These are phyloP conservation scores for Eremochloa ophiuroides DNA, from an alignment of 176 grass and related monocot genomes.

Conservation along the genomic window DNA sequence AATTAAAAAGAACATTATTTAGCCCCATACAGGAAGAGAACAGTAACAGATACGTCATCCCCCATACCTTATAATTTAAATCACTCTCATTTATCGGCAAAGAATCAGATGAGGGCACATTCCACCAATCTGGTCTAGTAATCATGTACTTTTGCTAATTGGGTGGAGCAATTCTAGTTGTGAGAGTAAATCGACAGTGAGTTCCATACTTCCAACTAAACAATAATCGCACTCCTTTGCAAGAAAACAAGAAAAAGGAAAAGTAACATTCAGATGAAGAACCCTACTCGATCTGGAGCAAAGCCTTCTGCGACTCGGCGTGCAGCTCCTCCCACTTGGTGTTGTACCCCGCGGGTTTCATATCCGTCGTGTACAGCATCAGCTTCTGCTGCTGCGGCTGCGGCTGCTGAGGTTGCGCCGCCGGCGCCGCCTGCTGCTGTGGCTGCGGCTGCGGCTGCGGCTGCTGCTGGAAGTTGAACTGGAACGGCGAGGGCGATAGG, in stretches of 20 bases:
- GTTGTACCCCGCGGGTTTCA: constrained; percentile 61
- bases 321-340: constrained; percentile 85
- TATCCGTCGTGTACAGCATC: constrained; percentile 56
- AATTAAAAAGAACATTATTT: background rate
- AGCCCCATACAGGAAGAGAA: background rate
- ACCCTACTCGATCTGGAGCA: constrained; percentile 80
- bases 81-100: background rate
- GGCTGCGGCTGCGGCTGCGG: constrained; percentile 1
- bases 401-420: constrained; percentile 11
- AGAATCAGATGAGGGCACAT: background rate
- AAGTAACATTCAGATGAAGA: background rate
- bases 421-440: constrained; percentile 26
- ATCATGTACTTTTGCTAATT: background rate
- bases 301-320: constrained; percentile 68
- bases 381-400: constrained; percentile 43
- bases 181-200: background rate
- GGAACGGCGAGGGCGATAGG: constrained; percentile 38
- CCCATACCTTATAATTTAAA: background rate
- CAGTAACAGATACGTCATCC: background rate
- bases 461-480: constrained; percentile 54
- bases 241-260: background rate
- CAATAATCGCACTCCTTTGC: background rate
- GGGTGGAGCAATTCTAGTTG: background rate
- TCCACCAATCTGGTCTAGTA: background rate
- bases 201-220: background rate